phyloP scores from a whole-genome alignment of 2,329 filamentous ascomycete species.

The Huntiella savannae region DNA sequence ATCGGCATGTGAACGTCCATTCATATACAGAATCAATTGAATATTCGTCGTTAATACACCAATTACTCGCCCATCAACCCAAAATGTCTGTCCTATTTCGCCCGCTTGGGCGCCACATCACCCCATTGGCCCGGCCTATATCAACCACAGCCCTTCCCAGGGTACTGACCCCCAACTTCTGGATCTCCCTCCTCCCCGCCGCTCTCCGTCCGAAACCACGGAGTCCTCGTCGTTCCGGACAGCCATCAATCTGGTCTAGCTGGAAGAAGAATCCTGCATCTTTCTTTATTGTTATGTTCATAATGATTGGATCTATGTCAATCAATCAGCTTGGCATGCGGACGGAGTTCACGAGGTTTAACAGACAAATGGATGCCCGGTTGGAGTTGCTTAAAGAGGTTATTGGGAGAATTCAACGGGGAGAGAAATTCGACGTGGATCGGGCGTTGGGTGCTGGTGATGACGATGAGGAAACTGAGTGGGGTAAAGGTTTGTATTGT shows the following conservation, averaged over 20 bases:
- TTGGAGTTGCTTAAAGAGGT: conserved; percentile 61
- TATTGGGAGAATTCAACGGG: conserved; percentile 47
- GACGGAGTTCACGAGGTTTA: conserved; percentile 54
- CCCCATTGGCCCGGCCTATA: no score
- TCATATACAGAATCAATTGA: no score
- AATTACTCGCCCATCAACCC: no score
- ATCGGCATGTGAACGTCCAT: no score
- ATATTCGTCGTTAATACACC: no score
- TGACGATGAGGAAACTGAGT: conserved; percentile 55
- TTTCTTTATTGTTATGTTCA: conserved; percentile 64
- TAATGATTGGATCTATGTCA: conserved; percentile 84
- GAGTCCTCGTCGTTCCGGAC: neutral
- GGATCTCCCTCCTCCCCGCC: conserved; percentile 52
- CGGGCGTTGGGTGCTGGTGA: conserved; percentile 63
- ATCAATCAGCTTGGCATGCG: conserved; percentile 78
- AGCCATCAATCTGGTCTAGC: conserved; percentile 15
- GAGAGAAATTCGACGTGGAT: conserved; percentile 72
- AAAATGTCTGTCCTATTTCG: no score
- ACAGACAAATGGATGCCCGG: conserved; percentile 58
- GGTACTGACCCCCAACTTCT: conserved; percentile 17
- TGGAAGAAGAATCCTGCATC: conserved; percentile 47
- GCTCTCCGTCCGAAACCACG: conserved; percentile 26
- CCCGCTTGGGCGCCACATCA: no score
- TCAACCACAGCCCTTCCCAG: no score
- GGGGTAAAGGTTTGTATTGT: conserved; percentile 52